Percentiles rank a stretch among this genome's conserved stretches.
phyloP scores from a whole-genome alignment of 2,329 filamentous ascomycete genomes.

The Xylariaceae sp. region DNA sequence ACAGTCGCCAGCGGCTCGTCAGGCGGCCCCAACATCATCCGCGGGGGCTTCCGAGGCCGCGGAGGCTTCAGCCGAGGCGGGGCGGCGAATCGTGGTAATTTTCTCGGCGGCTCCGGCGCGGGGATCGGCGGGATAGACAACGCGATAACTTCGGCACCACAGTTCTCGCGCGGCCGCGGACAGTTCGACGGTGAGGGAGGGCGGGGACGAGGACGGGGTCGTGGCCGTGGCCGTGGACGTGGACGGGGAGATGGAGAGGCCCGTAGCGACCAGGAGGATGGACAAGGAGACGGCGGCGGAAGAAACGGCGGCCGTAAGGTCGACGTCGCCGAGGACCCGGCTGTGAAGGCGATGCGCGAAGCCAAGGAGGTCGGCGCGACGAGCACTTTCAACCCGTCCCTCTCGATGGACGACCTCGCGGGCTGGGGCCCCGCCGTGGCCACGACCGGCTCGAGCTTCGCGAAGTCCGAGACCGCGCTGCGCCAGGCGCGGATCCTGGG shows the following conservation, averaged over 20 bases:
- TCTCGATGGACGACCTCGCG: constrained; percentile 42
- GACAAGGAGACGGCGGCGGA: background rate
- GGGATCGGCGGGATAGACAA: background rate
- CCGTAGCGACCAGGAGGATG: background rate
- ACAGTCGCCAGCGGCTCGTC: background rate
- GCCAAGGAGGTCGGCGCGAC: constrained; percentile 39
- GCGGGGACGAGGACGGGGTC: background rate
- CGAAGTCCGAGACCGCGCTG: constrained; percentile 43
- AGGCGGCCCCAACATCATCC: constrained; percentile 24
- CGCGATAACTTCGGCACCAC: background rate
- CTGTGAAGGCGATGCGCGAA: constrained; percentile 10
- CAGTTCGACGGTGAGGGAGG: background rate
- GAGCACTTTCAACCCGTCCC: constrained; percentile 41
- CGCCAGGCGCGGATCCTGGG: constrained; percentile 48
- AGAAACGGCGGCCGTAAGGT: background rate
- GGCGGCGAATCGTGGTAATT: constrained; percentile 22
- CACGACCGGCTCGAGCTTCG: constrained; percentile 37
- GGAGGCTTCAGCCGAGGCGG: constrained; percentile 35
- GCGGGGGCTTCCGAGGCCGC: constrained; percentile 32
- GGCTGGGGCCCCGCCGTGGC: constrained; percentile 49
- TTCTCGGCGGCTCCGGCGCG: background rate
- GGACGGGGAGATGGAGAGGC: background rate
- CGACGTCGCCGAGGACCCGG: background rate
- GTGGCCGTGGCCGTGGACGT: constrained; percentile 6
- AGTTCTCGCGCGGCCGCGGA: too few relatives aligned